A percentile compares a stretch with the other conserved stretches of the same genome.
Conservation (phyloP, 2,329 filamentous ascomycete genomes). For the Nannizziopsis barbatae region DNA sequence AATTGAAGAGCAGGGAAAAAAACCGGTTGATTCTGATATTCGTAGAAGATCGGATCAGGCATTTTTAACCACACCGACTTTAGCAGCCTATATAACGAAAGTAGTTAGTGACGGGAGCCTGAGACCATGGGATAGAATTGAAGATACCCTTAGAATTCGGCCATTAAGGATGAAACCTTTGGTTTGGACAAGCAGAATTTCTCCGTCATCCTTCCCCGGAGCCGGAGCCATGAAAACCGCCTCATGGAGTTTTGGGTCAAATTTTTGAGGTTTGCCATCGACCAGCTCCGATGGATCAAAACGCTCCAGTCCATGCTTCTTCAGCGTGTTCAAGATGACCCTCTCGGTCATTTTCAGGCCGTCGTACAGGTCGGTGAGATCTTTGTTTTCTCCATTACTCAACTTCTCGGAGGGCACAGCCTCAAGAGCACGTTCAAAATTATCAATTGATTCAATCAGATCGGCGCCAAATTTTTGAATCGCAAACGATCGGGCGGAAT, state of each 20-base stretch:
- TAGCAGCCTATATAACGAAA: slow-evolving; percentile 52
- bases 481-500: slow-evolving; percentile 78
- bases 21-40: neutral
- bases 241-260: slow-evolving; percentile 94
- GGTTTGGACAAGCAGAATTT: slow-evolving; percentile 83
- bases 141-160: slow-evolving; percentile 58
- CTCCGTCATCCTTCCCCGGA: slow-evolving; percentile 77
- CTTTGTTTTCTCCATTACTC: slow-evolving; percentile 51
- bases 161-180: slow-evolving; percentile 95
- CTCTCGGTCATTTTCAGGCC: slow-evolving; percentile 91
- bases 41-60: slow-evolving; percentile 25
- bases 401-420: slow-evolving; percentile 70
- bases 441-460: slow-evolving; percentile 89
- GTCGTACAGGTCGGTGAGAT: slow-evolving; percentile 69
- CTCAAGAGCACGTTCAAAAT: slow-evolving; percentile 81
- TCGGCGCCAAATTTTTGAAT: slow-evolving; percentile 92
- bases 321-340: slow-evolving; percentile 75
- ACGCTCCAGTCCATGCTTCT: slow-evolving; percentile 87
- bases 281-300: slow-evolving; percentile 55
- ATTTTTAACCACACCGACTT: slow-evolving; percentile 95
- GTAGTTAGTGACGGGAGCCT: slow-evolving; percentile 13
- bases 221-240: slow-evolving; percentile 88
- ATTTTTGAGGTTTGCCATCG: slow-evolving; percentile 58
- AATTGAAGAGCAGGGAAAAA: neutral
- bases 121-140: neutral